Percentiles rank a stretch among this genome's conserved stretches.
Evolutionary conservation across 1,284 basidiomycete genomes (phyloP).

Genomic region (Prillingera fragicola): DNA sequence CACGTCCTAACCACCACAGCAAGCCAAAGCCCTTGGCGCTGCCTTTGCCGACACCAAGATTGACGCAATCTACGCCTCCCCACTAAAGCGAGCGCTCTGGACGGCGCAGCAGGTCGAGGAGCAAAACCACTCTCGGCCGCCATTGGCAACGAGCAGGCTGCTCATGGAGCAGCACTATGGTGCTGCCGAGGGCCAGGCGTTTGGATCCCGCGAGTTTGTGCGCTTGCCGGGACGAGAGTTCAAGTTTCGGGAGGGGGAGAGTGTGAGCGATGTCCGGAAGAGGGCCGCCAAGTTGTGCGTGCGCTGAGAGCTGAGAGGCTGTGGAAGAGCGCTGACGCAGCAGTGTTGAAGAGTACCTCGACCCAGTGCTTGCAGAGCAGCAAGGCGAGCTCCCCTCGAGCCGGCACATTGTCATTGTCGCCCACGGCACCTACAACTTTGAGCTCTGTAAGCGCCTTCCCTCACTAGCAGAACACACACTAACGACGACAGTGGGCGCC

Average conservation of each 20-base stretch:
- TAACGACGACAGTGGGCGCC: no score
- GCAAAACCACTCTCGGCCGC: background rate
- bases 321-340: no score
- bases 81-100: slow-evolving; percentile 64
- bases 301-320: no score
- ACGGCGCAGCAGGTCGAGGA: no score
- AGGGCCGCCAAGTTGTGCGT: slow-evolving; percentile 46
- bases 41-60: slow-evolving; percentile 59
- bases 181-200: slow-evolving; percentile 39
- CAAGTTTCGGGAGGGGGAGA: slow-evolving; percentile 44
- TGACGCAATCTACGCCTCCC: slow-evolving; percentile 68
- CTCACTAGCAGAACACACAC: background rate
- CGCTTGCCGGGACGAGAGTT: slow-evolving; percentile 36
- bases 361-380: slow-evolving; percentile 31
- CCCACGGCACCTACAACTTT: slow-evolving; percentile 49
- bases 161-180: slow-evolving; percentile 48
- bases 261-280: slow-evolving; percentile 42
- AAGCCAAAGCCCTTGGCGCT: slow-evolving; percentile 71
- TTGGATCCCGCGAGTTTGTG: slow-evolving; percentile 26
- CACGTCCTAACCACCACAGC: slow-evolving; percentile 50
- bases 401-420: slow-evolving; percentile 44
- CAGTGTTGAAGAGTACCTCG: slow-evolving; percentile 40
- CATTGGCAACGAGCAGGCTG: slow-evolving; percentile 33
- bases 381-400: slow-evolving; percentile 23
- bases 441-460: no score